These are phyloP conservation scores for Blastocystis sp. DNA, from an alignment of 352 stramenopile species.

Conservation along the genomic window DNA sequence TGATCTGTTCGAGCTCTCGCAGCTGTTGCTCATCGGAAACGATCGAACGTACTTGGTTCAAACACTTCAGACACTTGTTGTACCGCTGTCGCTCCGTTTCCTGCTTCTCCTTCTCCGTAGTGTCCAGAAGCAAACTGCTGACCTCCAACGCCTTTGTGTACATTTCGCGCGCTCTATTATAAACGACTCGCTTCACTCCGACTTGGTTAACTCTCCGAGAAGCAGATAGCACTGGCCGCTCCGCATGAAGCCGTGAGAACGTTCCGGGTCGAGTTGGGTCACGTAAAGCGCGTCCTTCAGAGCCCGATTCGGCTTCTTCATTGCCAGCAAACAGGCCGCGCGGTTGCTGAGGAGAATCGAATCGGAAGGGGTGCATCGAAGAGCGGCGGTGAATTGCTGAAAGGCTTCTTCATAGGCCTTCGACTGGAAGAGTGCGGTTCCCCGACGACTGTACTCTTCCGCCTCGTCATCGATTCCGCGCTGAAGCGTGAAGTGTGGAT, in stretches of 20 bases:
- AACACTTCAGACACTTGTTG: not conserved
- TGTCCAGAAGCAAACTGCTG: not conserved
- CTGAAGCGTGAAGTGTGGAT: not conserved
- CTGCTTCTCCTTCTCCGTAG: not conserved
- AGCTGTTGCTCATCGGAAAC: not conserved
- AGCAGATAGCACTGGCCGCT: conserved; percentile 23
- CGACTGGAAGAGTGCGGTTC: not conserved
- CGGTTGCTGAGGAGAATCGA: conserved; percentile 25
- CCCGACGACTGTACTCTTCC: not conserved
- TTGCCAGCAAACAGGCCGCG: conserved; percentile 12
- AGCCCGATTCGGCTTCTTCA: not conserved
- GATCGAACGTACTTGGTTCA: not conserved
- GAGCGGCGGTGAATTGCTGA: not conserved
- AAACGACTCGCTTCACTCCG: not conserved
- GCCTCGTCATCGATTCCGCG: conserved; percentile 34
- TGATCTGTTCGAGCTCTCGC: not conserved
- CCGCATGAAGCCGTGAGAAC: not conserved
- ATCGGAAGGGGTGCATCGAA: conserved; percentile 32
- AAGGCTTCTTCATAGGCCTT: conserved; percentile 8
- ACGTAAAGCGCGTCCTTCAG: conserved; percentile 9
- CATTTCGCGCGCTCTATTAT: not conserved
- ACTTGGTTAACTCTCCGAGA: not conserved
- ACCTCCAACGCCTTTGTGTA: not conserved
- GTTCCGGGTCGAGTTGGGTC: not conserved
- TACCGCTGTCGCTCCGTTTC: not conserved